phyloP scores from a whole-genome alignment of 2,329 filamentous ascomycete genomes.

The Penicillium sp. region DNA sequence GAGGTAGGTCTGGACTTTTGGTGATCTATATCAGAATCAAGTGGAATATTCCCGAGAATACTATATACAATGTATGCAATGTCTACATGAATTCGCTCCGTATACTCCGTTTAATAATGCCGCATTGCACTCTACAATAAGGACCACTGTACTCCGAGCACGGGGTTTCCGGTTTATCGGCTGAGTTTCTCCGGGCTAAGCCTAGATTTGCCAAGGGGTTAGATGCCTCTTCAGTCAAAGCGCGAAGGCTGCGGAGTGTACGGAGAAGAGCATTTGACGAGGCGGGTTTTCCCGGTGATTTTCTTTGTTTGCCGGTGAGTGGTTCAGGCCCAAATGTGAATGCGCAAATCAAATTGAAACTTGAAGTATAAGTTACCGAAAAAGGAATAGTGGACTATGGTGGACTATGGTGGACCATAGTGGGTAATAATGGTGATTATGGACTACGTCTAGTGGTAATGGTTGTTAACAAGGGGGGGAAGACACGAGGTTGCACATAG shows the following conservation, averaged over 20 bases:
- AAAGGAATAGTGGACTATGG: background rate
- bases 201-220: conserved; percentile 4
- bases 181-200: background rate
- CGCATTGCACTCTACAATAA: background rate
- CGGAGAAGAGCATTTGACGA: background rate
- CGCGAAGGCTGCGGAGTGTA: background rate
- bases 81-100: too few species aligned
- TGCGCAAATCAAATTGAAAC: background rate
- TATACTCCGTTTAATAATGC: background rate
- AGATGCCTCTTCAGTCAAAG: conserved; percentile 4
- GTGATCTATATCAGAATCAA: conserved; percentile 10
- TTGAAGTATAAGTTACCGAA: background rate
- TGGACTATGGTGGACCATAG: too few species aligned
- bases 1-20: background rate
- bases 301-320: conserved; percentile 10
- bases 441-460: too few species aligned
- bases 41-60: background rate
- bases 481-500: too few species aligned
- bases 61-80: background rate
- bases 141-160: conserved; percentile 22
- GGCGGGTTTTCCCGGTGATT: conserved; percentile 12
- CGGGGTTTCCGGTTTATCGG: conserved; percentile 4
- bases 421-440: too few species aligned
- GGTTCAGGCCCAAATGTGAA: conserved; percentile 6
- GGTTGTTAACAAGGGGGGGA: too few species aligned